phyloP scores from a whole-genome alignment of 805 yeast genomes.

The Candida insectalens region DNA sequence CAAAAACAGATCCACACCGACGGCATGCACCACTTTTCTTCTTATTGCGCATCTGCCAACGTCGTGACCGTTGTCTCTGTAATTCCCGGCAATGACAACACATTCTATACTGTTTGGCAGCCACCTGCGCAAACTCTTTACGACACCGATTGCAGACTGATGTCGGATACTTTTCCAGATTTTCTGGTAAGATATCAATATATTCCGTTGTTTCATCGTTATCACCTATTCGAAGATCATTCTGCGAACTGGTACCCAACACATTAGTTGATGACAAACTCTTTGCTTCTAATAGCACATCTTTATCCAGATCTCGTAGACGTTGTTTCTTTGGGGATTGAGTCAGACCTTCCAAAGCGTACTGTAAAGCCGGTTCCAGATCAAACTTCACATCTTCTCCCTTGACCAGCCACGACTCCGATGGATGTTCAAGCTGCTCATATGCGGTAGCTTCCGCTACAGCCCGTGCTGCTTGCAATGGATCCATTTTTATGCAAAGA shows the following conservation, averaged over 20 bases:
- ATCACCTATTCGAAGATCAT: background rate
- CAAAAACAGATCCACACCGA: conserved; percentile 49
- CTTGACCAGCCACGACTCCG: background rate
- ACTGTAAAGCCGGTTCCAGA: conserved; percentile 17
- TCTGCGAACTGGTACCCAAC: background rate
- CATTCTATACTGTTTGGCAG: conserved; percentile 39
- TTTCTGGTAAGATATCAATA: conserved; percentile 4
- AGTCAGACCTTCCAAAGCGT: conserved; percentile 13
- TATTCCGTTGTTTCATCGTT: background rate
- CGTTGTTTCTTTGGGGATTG: background rate
- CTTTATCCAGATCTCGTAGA: background rate
- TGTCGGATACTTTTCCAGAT: conserved; percentile 5
- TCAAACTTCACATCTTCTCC: conserved; percentile 11
- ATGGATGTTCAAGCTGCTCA: background rate
- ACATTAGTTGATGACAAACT: background rate
- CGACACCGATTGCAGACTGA: conserved; percentile 46
- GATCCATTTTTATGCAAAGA: conserved; percentile 1
- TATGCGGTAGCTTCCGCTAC: conserved; percentile 2
- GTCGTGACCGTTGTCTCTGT: conserved; percentile 50
- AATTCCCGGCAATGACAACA: conserved; percentile 58
- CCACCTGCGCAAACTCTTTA: conserved; percentile 41
- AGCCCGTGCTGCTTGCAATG: conserved; percentile 3
- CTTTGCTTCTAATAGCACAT: background rate
- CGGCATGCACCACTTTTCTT: conserved; percentile 54
- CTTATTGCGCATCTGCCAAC: conserved; percentile 58